Conservation (phyloP, 2,329 filamentous ascomycete species). For the Aaosphaeria pasadenensis region DNA sequence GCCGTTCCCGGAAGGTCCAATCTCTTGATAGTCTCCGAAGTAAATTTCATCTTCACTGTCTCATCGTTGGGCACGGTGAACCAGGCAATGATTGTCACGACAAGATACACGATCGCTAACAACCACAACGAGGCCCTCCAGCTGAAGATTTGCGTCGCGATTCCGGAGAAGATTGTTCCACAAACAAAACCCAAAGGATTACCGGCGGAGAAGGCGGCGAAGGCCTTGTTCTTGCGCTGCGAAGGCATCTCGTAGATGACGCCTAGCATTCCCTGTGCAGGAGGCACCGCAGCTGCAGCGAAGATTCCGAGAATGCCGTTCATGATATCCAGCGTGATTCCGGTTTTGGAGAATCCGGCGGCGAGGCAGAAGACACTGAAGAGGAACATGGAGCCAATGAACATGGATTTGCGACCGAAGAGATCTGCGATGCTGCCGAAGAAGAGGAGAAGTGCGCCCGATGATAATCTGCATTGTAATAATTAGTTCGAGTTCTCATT, state of each 20-base stretch:
- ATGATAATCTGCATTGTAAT: constrained; percentile 50
- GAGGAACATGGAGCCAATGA: constrained; percentile 58
- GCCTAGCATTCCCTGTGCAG: constrained; percentile 63
- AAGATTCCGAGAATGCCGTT: constrained; percentile 64
- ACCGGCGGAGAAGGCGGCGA: constrained; percentile 60
- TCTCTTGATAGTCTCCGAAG: constrained; percentile 49
- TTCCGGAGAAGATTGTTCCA: constrained; percentile 59
- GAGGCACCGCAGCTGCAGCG: constrained; percentile 61
- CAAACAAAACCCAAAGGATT: constrained; percentile 58
- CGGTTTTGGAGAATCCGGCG: constrained; percentile 58
- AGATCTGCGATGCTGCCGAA: constrained; percentile 66
- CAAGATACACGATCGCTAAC: constrained; percentile 61
- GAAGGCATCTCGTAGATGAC: constrained; percentile 61
- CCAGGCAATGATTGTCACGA: constrained; percentile 56
- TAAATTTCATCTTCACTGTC: constrained; percentile 45
- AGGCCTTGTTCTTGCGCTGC: constrained; percentile 62
- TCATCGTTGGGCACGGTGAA: constrained; percentile 61
- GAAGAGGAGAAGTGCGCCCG: constrained; percentile 63
- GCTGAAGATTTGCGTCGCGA: constrained; percentile 58
- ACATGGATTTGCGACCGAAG: constrained; percentile 61
- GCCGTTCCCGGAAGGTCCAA: constrained; percentile 62
- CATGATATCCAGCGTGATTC: constrained; percentile 60
- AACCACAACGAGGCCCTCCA: constrained; percentile 65
- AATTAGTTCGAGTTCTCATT: not conserved
- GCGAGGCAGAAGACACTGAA: constrained; percentile 58